phyloP scores from a whole-genome alignment of 2,329 filamentous ascomycete genomes.

The Sarocladium kiliense region DNA sequence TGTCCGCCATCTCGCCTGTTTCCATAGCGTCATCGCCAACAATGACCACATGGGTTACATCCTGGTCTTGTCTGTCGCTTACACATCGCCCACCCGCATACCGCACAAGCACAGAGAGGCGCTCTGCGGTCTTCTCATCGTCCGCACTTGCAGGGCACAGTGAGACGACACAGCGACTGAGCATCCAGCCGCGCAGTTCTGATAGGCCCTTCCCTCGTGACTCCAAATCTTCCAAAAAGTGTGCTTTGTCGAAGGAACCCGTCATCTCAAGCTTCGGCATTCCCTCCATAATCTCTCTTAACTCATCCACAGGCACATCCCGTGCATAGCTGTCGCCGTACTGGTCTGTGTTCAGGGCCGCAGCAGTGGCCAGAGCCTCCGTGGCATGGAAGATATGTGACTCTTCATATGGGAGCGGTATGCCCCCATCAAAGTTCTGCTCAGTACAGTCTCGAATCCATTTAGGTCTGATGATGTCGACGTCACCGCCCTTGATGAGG shows the following conservation, averaged over 20 bases:
- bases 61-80: constrained; percentile 42
- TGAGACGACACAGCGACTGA: constrained; percentile 39
- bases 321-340: constrained; percentile 81
- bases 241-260: constrained; percentile 35
- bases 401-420: constrained; percentile 58
- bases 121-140: constrained; percentile 30
- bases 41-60: constrained; percentile 69
- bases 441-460: constrained; percentile 81
- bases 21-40: constrained; percentile 34
- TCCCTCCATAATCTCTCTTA: constrained; percentile 43
- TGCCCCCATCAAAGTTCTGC: constrained; percentile 47
- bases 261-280: constrained; percentile 46
- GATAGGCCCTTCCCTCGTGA: constrained; percentile 50
- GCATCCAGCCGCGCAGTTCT: constrained; percentile 46
- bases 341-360: constrained; percentile 62
- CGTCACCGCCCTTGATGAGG: constrained; percentile 64
- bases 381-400: constrained; percentile 69
- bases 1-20: constrained; percentile 30
- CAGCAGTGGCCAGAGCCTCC: constrained; percentile 46
- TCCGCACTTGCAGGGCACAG: constrained; percentile 28
- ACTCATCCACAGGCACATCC: constrained; percentile 59
- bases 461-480: constrained; percentile 68
- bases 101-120: constrained; percentile 49
- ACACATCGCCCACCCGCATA: constrained; percentile 65
- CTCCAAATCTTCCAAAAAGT: constrained; percentile 51